Percentiles rank a stretch among this genome's conserved stretches.
Evolutionary conservation across 2,329 filamentous ascomycete species (phyloP).

Genomic region (Colletotrichum spinosum): DNA sequence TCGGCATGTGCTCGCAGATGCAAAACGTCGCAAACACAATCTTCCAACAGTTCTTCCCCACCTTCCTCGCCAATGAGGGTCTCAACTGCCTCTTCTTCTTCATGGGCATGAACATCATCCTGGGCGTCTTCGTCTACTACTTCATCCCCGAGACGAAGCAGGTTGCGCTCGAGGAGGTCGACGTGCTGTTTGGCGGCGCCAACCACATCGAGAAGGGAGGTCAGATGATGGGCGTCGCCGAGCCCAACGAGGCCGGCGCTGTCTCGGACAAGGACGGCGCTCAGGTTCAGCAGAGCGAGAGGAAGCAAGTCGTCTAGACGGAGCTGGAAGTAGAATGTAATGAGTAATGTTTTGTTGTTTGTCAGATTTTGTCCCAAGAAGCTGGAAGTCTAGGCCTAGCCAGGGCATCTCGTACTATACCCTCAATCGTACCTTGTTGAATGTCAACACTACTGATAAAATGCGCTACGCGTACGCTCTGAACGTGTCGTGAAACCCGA

Average conservation of each 20-base stretch:
- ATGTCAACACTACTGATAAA: not conserved
- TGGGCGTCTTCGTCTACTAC: constrained; percentile 63
- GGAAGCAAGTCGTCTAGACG: constrained; percentile 22
- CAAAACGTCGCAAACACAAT: constrained; percentile 75
- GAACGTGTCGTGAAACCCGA: not conserved
- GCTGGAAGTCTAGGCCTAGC: too few species aligned
- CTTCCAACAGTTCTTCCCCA: constrained; percentile 78
- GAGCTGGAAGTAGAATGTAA: not conserved
- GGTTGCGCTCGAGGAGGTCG: constrained; percentile 66
- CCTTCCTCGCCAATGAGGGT: constrained; percentile 68
- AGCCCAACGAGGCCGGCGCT: not conserved
- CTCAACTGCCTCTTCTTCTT: constrained; percentile 56
- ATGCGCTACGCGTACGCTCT: too few species aligned
- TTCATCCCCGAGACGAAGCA: constrained; percentile 63
- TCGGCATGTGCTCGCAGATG: constrained; percentile 72
- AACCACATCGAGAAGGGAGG: constrained; percentile 67
- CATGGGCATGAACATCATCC: constrained; percentile 57
- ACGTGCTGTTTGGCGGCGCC: constrained; percentile 65
- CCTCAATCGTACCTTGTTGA: constrained; percentile 8
- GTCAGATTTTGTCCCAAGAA: not conserved
- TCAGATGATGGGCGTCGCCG: constrained; percentile 51
- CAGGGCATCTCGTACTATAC: not conserved
- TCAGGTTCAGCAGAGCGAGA: constrained; percentile 29
- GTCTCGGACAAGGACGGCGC: constrained; percentile 16
- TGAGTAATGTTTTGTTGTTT: constrained; percentile 21